These are phyloP conservation scores for Penicillium polonicum DNA, from an alignment of 2,329 filamentous ascomycete genomes.

Conservation along the genomic window DNA sequence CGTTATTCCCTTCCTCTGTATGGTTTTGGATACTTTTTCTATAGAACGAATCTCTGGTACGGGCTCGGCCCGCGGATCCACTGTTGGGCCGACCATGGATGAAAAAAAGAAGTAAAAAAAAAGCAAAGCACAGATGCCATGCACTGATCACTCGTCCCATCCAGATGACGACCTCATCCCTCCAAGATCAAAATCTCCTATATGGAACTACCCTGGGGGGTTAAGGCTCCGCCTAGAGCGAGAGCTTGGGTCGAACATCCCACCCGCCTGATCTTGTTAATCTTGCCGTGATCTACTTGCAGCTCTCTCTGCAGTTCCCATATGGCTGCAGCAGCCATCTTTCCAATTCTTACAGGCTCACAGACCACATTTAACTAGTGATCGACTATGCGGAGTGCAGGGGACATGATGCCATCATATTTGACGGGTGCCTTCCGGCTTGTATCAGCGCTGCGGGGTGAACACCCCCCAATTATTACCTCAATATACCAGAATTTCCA, in stretches of 20 bases:
- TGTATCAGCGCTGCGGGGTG: not conserved
- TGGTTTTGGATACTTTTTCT: not conserved
- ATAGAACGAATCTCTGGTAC: constrained; percentile 13
- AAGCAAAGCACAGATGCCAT: constrained; percentile 20
- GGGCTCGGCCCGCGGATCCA: constrained; percentile 27
- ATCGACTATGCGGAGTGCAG: constrained; percentile 10
- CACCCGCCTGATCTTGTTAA: constrained; percentile 2
- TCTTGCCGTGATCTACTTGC: constrained; percentile 5
- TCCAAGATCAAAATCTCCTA: not conserved
- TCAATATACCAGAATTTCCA: not conserved
- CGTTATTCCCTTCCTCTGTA: not conserved
- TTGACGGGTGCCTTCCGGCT: not conserved
- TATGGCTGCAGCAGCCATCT: constrained; percentile 6
- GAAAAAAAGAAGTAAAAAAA: not conserved
- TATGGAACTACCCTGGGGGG: not conserved
- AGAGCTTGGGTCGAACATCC: constrained; percentile 4
- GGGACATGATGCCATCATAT: constrained; percentile 6
- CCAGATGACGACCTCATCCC: constrained; percentile 19
- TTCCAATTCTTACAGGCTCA: not conserved
- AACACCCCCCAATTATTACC: not conserved
- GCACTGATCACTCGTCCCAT: constrained; percentile 24
- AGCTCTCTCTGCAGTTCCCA: constrained; percentile 8
- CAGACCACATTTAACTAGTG: constrained; percentile 10
- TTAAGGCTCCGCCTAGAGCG: not conserved
- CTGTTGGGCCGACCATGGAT: constrained; percentile 14